Percentiles rank a stretch among this genome's conserved stretches.
Evolutionary conservation across 495 filamentous ascomycete species (phyloP).

Genomic region (Podospora fimiseda): DNA sequence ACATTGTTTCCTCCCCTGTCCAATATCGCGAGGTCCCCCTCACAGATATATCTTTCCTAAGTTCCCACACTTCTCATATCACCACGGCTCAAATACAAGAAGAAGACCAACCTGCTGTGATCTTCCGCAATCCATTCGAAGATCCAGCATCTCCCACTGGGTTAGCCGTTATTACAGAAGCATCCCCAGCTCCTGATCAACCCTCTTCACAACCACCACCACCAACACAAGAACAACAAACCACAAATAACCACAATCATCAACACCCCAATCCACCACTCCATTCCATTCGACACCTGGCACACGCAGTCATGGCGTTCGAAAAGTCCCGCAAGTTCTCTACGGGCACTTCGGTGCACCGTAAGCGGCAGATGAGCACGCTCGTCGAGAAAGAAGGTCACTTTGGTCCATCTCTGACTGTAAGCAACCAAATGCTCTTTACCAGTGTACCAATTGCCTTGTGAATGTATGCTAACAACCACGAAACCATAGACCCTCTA

Average conservation of each 20-base stretch:
- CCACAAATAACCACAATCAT: slow-evolving; percentile 1
- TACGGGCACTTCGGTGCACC: slow-evolving; percentile 38
- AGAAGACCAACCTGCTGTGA: not conserved
- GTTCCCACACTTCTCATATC: no score
- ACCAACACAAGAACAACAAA: not conserved
- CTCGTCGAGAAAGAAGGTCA: slow-evolving; percentile 39
- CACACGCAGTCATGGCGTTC: slow-evolving; percentile 32
- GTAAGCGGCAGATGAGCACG: slow-evolving; percentile 39
- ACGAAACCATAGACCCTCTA: slow-evolving; percentile 51
- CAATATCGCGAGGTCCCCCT: not conserved
- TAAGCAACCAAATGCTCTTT: slow-evolving; percentile 17
- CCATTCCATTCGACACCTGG: slow-evolving; percentile 17
- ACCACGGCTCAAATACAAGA: no score
- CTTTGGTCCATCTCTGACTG: slow-evolving; percentile 39
- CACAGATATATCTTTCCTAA: not conserved
- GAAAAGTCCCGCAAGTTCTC: slow-evolving; percentile 35
- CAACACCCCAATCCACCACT: slow-evolving; percentile 3
- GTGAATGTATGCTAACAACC: slow-evolving; percentile 13
- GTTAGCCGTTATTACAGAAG: not conserved
- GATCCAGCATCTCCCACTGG: not conserved
- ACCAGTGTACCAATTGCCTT: not conserved
- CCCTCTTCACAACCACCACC: not conserved
- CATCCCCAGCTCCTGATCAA: slow-evolving; percentile 6
- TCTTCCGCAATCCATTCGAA: not conserved
- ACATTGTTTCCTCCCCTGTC: not conserved